Evolutionary conservation across 495 filamentous ascomycete species (phyloP), one percentile per base, ranked within the genome.

Genomic region (Aspergillus wentii): DNA sequence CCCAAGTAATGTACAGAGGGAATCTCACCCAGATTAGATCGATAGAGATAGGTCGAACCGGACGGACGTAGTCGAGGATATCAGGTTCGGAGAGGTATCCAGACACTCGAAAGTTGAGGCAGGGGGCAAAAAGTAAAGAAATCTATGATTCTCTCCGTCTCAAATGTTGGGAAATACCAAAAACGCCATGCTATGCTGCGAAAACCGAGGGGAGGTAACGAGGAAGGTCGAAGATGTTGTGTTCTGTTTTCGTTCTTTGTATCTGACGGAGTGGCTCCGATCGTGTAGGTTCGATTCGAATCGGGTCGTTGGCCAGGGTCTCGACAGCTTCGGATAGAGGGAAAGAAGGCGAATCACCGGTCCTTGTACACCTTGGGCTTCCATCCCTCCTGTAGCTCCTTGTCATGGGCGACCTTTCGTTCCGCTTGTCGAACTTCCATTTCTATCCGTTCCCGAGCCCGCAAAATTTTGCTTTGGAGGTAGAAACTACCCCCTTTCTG

Each of bases 401-500:
- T 79, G 44, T 82, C 79, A 33, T 61, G 59, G 35, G 71, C 64
- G 10, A 57, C 57, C 42, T 62, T 56, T 48, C 66, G 67, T 47
- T 70, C 68, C 8, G 68, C 72, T 43, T 72, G 54, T 32, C 66
- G 61, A 21, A 72, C 50, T 62, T 97, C 92, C 51, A 83, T 71
- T 66, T 97, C 92, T 69, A 97, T 84, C 43, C 92, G 72, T 64
- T 98, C 89, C 29, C 91, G 74, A 31, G 92, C 92, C 38, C 92
- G 69, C 37, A 97, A 63, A 29, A 98, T 76, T 64, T 98, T 98
- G 67, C 94, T 97, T 67, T 98, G 92, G 37, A 98, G 71, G 60
- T 98, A 98, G 57, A 98, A 97, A 54, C 88, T 95, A 10, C 92
- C 92, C 19, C 92, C 92, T 57, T 95, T 95, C 57, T 88, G 71